Percentiles rank a stretch among this genome's conserved stretches.
phyloP scores from a whole-genome alignment of 345 rosid genomes.

The Eucalyptus tenuipes region DNA sequence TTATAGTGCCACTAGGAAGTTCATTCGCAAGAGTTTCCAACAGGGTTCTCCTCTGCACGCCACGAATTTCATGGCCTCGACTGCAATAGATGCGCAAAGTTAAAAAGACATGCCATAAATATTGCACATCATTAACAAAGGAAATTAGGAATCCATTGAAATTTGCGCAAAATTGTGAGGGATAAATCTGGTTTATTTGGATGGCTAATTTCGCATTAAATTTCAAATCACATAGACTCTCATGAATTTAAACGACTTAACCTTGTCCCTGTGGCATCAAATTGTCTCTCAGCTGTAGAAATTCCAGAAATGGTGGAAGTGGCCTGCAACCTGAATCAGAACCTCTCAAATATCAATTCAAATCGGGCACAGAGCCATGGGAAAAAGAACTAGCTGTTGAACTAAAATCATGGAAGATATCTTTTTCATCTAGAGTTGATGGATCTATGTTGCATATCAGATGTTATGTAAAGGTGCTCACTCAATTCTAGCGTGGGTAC shows the following conservation, averaged over 20 bases:
- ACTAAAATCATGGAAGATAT: background rate
- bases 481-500: background rate
- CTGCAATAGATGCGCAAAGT: background rate
- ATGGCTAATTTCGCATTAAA: background rate
- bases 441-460: background rate
- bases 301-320: background rate
- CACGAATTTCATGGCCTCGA: constrained; percentile 37
- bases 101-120: background rate
- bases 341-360: background rate
- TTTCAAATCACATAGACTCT: background rate
- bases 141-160: background rate
- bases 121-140: background rate
- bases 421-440: background rate
- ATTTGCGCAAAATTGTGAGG: background rate
- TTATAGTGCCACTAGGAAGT: constrained; percentile 47
- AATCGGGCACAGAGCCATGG: background rate
- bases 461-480: background rate
- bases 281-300: background rate
- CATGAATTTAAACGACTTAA: background rate
- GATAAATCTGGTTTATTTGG: background rate
- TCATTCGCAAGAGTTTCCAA: constrained; percentile 42
- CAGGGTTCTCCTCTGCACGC: constrained; percentile 35
- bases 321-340: background rate
- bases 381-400: background rate
- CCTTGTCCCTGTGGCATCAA: background rate